These are phyloP conservation scores for Arbutus unedo DNA, from an alignment of 148 eudicot genomes.

Conservation along the genomic window DNA sequence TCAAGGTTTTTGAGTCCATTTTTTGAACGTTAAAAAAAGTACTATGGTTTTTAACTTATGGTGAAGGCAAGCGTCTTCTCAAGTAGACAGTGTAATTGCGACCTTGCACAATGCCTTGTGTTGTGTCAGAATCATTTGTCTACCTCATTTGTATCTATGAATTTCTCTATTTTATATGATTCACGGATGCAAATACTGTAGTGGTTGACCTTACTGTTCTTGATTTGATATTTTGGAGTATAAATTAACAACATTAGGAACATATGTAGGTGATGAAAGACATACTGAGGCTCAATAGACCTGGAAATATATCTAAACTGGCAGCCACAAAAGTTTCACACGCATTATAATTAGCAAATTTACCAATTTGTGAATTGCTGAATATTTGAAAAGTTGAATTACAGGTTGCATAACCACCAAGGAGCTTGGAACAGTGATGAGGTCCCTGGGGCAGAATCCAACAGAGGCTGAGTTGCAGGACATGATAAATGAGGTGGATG, in stretches of 20 bases:
- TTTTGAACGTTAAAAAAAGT: not conserved
- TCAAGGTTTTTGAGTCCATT: not conserved
- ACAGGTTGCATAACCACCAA: constrained; percentile 80
- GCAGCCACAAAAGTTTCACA: not conserved
- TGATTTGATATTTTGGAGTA: not conserved
- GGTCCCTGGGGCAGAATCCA: constrained; percentile 79
- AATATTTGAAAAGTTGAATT: not conserved
- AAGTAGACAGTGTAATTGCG: too few relatives aligned
- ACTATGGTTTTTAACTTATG: too few relatives aligned
- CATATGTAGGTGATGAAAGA: not conserved
- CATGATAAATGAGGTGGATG: constrained; percentile 74
- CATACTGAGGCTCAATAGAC: too few relatives aligned
- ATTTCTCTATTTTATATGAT: too few relatives aligned
- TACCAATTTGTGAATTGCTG: not conserved
- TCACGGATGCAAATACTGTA: not conserved
- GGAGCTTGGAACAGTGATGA: constrained; percentile 90
- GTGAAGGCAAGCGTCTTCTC: too few relatives aligned
- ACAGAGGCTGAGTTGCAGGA: constrained; percentile 85
- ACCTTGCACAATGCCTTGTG: too few relatives aligned
- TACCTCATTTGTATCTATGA: too few relatives aligned
- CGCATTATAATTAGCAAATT: not conserved
- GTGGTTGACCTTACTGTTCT: not conserved
- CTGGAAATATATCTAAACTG: not conserved
- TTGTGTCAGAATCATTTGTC: too few relatives aligned
- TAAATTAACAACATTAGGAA: not conserved